These are phyloP conservation scores for Trametes villosa DNA, from an alignment of 768 basidiomycete genomes.

Conservation along the genomic window DNA sequence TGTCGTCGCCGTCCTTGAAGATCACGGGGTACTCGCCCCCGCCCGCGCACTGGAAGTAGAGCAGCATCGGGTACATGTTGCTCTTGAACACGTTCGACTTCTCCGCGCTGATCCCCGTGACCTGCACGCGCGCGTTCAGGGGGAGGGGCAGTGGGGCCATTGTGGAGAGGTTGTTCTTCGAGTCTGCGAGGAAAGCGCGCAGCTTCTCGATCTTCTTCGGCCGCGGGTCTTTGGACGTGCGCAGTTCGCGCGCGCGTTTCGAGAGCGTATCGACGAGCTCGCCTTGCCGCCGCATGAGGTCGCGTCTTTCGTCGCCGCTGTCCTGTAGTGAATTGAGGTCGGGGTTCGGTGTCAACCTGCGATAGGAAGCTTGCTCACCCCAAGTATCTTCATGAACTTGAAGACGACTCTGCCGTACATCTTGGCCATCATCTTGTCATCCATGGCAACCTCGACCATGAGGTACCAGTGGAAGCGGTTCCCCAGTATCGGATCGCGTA, in stretches of 20 bases:
- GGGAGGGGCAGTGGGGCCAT: conserved; percentile 88
- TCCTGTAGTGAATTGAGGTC: conserved; percentile 58
- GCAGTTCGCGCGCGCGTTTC: conserved; percentile 83
- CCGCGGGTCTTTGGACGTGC: conserved; percentile 88
- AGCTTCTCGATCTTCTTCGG: conserved; percentile 98
- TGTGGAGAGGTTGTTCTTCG: conserved; percentile 80
- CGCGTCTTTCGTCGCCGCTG: conserved; percentile 74
- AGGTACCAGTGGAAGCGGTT: conserved; percentile 97
- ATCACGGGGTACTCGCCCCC: conserved; percentile 91
- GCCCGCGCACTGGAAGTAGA: conserved; percentile 88
- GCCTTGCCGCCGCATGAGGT: conserved; percentile 90
- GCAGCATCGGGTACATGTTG: conserved; percentile 87
- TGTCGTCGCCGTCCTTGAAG: conserved; percentile 98
- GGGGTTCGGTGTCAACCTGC: neutral
- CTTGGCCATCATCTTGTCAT: conserved; percentile 84
- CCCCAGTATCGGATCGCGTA: conserved; percentile 81
- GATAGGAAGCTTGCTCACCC: conserved; percentile 51
- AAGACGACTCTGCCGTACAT: conserved; percentile 93
- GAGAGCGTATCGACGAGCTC: conserved; percentile 87
- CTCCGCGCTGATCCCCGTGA: conserved; percentile 88
- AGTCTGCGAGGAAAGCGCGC: conserved; percentile 80
- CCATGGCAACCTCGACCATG: conserved; percentile 91
- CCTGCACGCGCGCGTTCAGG: conserved; percentile 82
- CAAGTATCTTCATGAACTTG: conserved; percentile 88
- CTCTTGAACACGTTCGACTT: conserved; percentile 98